Evolutionary conservation across 805 yeast species (phyloP), one percentile per base, ranked within the genome.

Genomic region (Pachysolen tannophilus): DNA sequence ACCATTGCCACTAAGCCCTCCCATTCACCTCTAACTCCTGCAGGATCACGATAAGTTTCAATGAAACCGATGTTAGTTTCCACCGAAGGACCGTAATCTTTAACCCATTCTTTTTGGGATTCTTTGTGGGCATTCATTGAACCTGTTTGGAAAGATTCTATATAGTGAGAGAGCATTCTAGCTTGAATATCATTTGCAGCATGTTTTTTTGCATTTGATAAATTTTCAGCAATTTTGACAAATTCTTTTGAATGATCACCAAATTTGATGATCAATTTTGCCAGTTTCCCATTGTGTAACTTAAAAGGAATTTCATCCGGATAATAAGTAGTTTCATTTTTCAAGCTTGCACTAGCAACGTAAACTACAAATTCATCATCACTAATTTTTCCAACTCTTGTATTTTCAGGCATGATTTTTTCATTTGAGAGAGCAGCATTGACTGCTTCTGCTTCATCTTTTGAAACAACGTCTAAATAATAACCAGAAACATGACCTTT

Each of bases 21-120:
- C 90, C 92, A 86, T 58, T 86, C 96, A 40, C 95, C 96, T 50
- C 87, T 72, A 31, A 85, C 84, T 31, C 95, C 95, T 21, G 88
- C 73, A 11, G 95, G 94, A 53, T 85, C 96, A 57, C 96, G 71
- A 61, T 86, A 86, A 20, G 95, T 86, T 61, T 86, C 96, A 47
- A 86, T 86, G 55, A 86, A 86, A 0, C 96, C 96, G 47, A 86
- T 74, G 53, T 86, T 85, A 30, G 90, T 77, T 59, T 78, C 86
- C 26, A 79, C 78, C 10, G 63, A 63, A 9, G 96, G 96, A 1
- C 84, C 80, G 34, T 82, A 58, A 55, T 86, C 95, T 53, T 82
- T 82, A 39, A 86, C 94, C 95, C 96, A 86, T 40, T 72, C 67
- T 36, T 78, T 73, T 56, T 86, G 95, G 1, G 95, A 81, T 39